Evolutionary conservation across 371 early-diverging fungal species (phyloP).

Genomic region (Circinella umbellata): DNA sequence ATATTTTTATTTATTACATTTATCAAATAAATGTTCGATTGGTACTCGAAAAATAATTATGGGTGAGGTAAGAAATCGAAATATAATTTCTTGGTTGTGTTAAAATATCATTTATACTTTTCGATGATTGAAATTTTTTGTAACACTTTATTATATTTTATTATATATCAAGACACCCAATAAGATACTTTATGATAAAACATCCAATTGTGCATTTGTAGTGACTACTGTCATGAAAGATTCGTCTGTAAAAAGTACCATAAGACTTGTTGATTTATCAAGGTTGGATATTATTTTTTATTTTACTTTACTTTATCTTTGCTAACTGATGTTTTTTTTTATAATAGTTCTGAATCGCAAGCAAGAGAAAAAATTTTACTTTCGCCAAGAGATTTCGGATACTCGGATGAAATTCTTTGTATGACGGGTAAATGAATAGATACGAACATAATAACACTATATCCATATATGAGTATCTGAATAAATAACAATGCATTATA

Average conservation of each 20-base stretch:
- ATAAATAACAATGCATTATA: too few species aligned
- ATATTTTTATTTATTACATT: constrained; percentile 24
- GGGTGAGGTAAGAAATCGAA: constrained; percentile 24
- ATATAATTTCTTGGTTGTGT: too few species aligned
- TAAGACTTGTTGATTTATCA: constrained; percentile 8
- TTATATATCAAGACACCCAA: neutral
- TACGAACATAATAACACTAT: too few species aligned
- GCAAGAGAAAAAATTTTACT: neutral
- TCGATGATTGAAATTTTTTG: too few species aligned
- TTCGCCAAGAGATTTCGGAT: constrained; percentile 6
- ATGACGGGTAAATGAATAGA: constrained; percentile 13
- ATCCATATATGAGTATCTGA: too few species aligned
- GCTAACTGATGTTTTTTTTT: neutral
- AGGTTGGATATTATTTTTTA: neutral
- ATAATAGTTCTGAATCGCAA: neutral
- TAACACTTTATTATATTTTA: too few species aligned
- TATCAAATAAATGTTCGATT: constrained; percentile 5
- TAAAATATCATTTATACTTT: too few species aligned
- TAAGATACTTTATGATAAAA: neutral
- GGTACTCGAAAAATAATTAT: constrained; percentile 24
- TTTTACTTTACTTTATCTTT: neutral
- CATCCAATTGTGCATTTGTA: constrained; percentile 7
- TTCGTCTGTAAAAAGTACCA: neutral
- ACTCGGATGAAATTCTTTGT: constrained; percentile 12
- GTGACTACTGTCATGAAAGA: constrained; percentile 1